Base-by-base conservation (phyloP, 2,329 filamentous ascomycete species). In the Venturiaceae sp. region DNA sequence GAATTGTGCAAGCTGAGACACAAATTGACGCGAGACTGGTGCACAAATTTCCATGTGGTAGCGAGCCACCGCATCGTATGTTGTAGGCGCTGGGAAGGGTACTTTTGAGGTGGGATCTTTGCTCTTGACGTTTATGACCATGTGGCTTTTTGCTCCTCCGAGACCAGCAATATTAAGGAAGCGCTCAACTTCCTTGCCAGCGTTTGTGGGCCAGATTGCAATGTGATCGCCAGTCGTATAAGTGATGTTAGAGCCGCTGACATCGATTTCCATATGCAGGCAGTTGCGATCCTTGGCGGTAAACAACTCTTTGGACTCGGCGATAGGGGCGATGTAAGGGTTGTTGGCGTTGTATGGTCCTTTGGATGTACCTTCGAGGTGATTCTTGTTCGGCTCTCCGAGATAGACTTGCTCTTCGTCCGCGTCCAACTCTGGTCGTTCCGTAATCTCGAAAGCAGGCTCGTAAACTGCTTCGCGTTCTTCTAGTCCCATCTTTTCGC, bases 181-280 rank as follows among this genome's bases (percentile, higher is more conserved):
- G 57, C 90, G 85, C 67, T 97, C 90, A 50, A 96, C 92, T 73
- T 97, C 92, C 63, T 83, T 85, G 60, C 94, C 94, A 60, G 94
- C 80, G 72, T 99, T 99, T 55, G 90, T 96, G 37, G 95, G 94
- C 95, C 95, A 99, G 67, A 99, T 77, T 44, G 94, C 94, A 68
- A 99, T 88, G 73, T 99, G 95, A 70, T 99, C 95, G 71, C 94
- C 94, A 56, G 94, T 99, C 66, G 95, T 90, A 78, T 99, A 99
- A 47, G 82, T 84, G 62, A 99, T 79, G 71, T 95, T 95, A 57
- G 92, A 96, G 65, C 84, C 89, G 67, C 86, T 87, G 66, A 99
- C 83, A 70, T 95, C 90, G 63, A 99, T 84, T 73, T 99, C 95
- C 82, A 97, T 85, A 74, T 99, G 95, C 64, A 99, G 79, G 71